Evolutionary conservation across 2,329 filamentous ascomycete genomes (phyloP).

Genomic region (Lecanicillium sp.): DNA sequence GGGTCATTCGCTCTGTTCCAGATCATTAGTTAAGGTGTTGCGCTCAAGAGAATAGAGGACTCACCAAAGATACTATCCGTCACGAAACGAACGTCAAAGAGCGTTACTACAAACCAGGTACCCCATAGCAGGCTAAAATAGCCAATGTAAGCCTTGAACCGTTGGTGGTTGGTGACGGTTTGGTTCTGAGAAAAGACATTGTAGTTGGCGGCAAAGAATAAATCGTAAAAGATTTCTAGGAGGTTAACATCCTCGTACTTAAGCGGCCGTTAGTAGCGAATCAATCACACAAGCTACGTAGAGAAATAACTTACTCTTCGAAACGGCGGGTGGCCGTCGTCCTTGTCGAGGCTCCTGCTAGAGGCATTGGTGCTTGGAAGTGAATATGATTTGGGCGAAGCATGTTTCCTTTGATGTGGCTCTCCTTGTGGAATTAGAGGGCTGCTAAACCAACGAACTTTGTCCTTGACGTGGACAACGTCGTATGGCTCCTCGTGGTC

Average conservation of each 20-base stretch:
- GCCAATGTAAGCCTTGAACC: constrained; percentile 26
- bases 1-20: constrained; percentile 39
- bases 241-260: constrained; percentile 24
- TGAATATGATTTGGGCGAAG: not conserved
- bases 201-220: constrained; percentile 49
- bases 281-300: not conserved
- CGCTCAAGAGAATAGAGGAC: not conserved
- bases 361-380: not conserved
- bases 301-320: constrained; percentile 1
- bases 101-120: constrained; percentile 56
- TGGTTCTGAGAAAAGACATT: constrained; percentile 43
- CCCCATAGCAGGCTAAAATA: constrained; percentile 52
- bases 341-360: not conserved
- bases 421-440: not conserved
- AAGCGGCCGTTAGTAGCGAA: not conserved
- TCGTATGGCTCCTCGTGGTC: constrained; percentile 6
- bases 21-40: not conserved
- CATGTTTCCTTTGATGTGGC: too few species aligned
- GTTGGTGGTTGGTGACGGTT: constrained; percentile 20
- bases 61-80: constrained; percentile 52
- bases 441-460: constrained; percentile 6
- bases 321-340: constrained; percentile 6
- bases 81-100: constrained; percentile 59
- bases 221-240: constrained; percentile 29
- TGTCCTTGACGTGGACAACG: constrained; percentile 3